These are phyloP conservation scores for Pelargonium nanum DNA, from an alignment of 345 rosid species.

Conservation along the genomic window DNA sequence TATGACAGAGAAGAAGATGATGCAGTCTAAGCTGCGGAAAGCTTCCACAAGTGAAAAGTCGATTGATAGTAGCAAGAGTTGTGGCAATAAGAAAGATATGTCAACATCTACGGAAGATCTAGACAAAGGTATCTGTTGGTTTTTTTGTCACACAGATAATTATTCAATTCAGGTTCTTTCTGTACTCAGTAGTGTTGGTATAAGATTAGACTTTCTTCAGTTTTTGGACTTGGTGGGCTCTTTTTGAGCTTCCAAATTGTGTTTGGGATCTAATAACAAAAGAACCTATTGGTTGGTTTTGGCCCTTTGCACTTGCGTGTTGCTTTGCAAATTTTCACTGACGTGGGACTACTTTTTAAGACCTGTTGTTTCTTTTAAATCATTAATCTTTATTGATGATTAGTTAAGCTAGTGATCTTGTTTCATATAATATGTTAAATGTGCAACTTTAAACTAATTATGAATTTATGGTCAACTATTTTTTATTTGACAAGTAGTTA, in stretches of 20 bases:
- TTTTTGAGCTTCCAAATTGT: background rate
- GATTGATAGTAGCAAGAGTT: conserved; percentile 26
- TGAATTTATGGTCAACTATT: too few relatives aligned
- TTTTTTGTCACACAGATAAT: background rate
- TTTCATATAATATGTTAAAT: too few relatives aligned
- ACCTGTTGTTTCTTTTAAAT: background rate
- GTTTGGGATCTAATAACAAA: background rate
- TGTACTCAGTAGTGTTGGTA: background rate
- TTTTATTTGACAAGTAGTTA: background rate
- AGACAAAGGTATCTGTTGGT: conserved; percentile 34
- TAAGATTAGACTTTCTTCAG: background rate
- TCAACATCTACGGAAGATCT: conserved; percentile 88
- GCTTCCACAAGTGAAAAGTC: conserved; percentile 52
- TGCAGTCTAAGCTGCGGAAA: conserved; percentile 78
- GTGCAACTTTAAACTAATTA: background rate
- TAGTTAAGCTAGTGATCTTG: background rate
- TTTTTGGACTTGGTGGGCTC: background rate
- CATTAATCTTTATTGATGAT: background rate
- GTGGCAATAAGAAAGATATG: conserved; percentile 37
- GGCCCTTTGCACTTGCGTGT: background rate
- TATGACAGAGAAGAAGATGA: conserved; percentile 74
- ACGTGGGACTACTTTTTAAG: too few relatives aligned
- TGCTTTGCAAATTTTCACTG: background rate
- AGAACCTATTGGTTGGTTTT: background rate
- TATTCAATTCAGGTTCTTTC: background rate